phyloP scores from a whole-genome alignment of 805 yeast genomes.

The Cyberlindnera xishuangbannaensis region DNA sequence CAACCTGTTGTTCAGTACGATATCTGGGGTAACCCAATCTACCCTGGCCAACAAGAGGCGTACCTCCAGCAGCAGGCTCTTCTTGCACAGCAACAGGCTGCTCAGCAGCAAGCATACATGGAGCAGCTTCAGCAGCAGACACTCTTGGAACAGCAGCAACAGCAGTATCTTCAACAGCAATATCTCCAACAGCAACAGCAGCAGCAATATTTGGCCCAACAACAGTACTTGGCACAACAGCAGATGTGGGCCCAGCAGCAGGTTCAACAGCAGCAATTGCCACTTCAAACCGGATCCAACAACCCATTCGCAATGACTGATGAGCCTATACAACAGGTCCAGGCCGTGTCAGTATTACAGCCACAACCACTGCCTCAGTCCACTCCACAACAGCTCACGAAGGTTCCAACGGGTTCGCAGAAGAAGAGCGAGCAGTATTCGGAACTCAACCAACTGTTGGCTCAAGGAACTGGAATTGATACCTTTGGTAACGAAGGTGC shows the following conservation, averaged over 20 bases:
- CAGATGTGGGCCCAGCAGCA: constrained; percentile 31
- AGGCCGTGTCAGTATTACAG: constrained; percentile 14
- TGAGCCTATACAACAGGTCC: constrained; percentile 9
- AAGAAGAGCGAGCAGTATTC: constrained; percentile 53
- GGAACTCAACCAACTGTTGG: constrained; percentile 71
- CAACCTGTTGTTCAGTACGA: constrained; percentile 22
- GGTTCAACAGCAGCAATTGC: constrained; percentile 3
- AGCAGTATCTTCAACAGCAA: constrained; percentile 20
- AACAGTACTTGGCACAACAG: no score
- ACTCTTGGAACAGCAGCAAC: constrained; percentile 30
- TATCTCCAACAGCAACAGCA: constrained; percentile 11
- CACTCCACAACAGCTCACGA: constrained; percentile 32
- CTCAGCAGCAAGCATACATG: constrained; percentile 22
- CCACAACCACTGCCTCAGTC: constrained; percentile 21
- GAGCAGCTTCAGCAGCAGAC: constrained; percentile 29
- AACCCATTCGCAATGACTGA: constrained; percentile 61
- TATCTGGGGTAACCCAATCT: constrained; percentile 26
- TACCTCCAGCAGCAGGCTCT: constrained; percentile 13
- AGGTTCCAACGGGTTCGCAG: constrained; percentile 48
- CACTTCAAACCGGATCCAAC: constrained; percentile 56
- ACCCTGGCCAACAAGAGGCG: constrained; percentile 17
- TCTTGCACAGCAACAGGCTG: not conserved
- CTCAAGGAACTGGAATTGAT: constrained; percentile 87
- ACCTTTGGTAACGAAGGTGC: constrained; percentile 89
- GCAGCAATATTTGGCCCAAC: constrained; percentile 31